Conservation (phyloP, 768 basidiomycete species). For the Mycena crocata region DNA sequence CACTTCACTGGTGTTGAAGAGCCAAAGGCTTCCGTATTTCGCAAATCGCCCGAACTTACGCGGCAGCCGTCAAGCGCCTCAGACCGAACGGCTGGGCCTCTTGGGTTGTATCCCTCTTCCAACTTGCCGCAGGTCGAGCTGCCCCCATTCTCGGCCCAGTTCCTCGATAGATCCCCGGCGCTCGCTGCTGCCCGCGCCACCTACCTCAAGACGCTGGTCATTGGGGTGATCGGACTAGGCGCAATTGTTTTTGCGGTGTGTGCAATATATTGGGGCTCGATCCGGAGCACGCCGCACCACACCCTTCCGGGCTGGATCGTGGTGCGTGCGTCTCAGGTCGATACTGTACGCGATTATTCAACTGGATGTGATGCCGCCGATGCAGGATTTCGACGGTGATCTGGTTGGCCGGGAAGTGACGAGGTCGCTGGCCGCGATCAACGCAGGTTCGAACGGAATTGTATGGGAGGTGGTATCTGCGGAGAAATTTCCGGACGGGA, state of each 20-base stretch:
- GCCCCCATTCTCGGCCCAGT: slow-evolving; percentile 32
- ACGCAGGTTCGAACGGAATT: slow-evolving; percentile 46
- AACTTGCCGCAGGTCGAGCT: too few species aligned
- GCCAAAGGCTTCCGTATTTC: too few species aligned
- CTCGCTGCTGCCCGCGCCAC: slow-evolving; percentile 44
- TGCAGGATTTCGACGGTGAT: slow-evolving; percentile 71
- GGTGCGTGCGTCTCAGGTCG: too few species aligned
- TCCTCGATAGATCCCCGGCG: slow-evolving; percentile 35
- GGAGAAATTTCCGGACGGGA: slow-evolving; percentile 58
- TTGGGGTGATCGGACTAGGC: slow-evolving; percentile 47
- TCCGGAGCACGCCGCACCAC: slow-evolving; percentile 45
- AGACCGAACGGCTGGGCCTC: too few species aligned
- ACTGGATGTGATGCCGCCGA: too few species aligned
- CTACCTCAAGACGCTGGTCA: slow-evolving; percentile 56
- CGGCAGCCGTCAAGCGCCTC: too few species aligned
- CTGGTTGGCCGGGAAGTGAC: slow-evolving; percentile 60
- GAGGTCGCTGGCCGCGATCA: slow-evolving; percentile 46
- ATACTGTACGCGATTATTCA: too few species aligned
- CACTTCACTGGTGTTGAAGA: too few species aligned
- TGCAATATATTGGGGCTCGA: slow-evolving; percentile 69
- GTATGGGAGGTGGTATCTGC: slow-evolving; percentile 60
- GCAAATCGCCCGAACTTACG: too few species aligned
- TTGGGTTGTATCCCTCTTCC: too few species aligned
- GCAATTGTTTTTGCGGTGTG: slow-evolving; percentile 54
- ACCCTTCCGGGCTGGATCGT: slow-evolving; percentile 65